Evolutionary conservation across 2,329 filamentous ascomycete species (phyloP), one percentile per base, ranked within the genome.

Genomic region (Elsinoe ampelina): DNA sequence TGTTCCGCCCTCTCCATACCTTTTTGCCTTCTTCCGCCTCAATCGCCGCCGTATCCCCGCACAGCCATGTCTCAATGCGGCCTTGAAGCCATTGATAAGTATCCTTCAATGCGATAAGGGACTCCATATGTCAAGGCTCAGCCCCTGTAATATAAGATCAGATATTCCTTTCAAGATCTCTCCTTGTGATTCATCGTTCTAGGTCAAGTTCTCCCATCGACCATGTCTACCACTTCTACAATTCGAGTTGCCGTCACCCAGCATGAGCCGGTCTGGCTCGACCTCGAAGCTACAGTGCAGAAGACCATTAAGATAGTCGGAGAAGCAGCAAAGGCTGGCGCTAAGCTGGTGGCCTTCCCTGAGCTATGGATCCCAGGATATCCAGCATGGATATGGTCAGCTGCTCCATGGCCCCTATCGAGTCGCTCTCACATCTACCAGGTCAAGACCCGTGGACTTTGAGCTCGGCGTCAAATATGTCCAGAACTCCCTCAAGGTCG

Each of bases 241-340:
- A 26, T 61, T 1, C 50, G 57, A 36, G 74, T 80, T 4, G 78
- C 75, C 26, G 77, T 78, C 11, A 75, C 79, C 0, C 81, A 85
- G 63, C 75, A 77, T 5, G 82, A 84, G 65, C 80, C 81, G 0
- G 74, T 71, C 1, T 85, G 81, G 80, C 72, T 85, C 6, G 78
- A 85, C 62, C 73, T 85, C 1, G 69, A 75, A 6, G 76, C 66
- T 0, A 72, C 75, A 1, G 76, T 84, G 1, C 65, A 73, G 1
- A 85, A 85, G 65, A 82, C 81, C 6, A 77, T 79, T 61, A 63
- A 68, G 0, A 71, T 84, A 52, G 83, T 85, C 60, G 67, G 72
- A 36, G 75, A 81, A 61, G 82, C 82, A 0, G 77, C 77, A 1
- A 60, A 67, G 4, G 75, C 78, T 42, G 77, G 76, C 1, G 79